Base-by-base conservation (phyloP, 768 basidiomycete species). In the Hebeloma cylindrosporum region DNA sequence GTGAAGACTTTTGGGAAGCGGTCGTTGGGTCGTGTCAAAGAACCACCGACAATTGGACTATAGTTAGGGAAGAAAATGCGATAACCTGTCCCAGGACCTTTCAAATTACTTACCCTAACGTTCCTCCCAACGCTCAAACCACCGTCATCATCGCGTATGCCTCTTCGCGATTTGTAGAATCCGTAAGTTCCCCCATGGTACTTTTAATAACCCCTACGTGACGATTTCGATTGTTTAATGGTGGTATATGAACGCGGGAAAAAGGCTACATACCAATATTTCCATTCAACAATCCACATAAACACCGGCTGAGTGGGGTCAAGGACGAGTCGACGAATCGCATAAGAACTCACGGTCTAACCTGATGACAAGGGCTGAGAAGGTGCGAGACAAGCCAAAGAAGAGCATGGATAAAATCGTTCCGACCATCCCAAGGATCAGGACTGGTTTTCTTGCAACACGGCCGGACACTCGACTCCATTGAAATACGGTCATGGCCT, bases 401-500 rank as follows among this genome's bases (percentile, higher is more conserved):
- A 75, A 79, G 36, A 76, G 79, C 81, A 88, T 86, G 0, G 83
- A 85, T 7, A 75, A 17, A 0, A 80, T 77, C 7, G 86, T 56
- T 3, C 85, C 87, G 25, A 75, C 60, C 0, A 88, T 63, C 2
- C 87, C 87, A 0, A 60, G 70, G 40, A 88, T 65, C 42, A 88
- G 76, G 18, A 89, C 78, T 0, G 88, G 87, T 50, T 82, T 86
- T 20, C 88, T 78, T 14, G 87, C 88, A 22, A 88, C 64, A 32
- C 70, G 68, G 45, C 89, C 87, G 7, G 85, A 88, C 10, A 79
- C 41, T 11, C 82, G 76, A 57, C 82, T 82, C 85, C 86, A 89
- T 52, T 85, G 78, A 7, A 88, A 62, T 21, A 87, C 80, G 1
- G 83, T 85, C 36, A 79, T 59, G 0, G 85, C 85, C 63, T 88